A percentile compares a stretch with the other conserved stretches of the same genome.
These are phyloP conservation scores for Parachlorella kessleri DNA, from an alignment of 139 green algal genomes.

Conservation along the genomic window DNA sequence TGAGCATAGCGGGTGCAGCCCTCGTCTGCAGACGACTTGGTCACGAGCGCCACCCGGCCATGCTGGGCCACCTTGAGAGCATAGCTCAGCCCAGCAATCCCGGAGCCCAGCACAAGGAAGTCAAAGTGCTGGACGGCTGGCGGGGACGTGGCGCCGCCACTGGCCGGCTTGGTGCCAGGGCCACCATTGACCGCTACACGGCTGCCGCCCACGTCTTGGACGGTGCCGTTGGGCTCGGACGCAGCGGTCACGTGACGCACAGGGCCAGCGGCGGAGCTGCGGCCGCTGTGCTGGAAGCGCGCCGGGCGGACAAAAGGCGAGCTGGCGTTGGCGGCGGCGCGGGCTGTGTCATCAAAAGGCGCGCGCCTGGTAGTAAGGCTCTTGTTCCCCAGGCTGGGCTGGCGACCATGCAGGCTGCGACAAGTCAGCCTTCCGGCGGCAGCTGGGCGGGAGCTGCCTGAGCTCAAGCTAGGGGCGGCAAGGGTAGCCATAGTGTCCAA, in stretches of 20 bases:
- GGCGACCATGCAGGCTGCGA: background rate
- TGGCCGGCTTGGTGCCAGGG: too few species aligned
- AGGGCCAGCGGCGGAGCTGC: too few species aligned
- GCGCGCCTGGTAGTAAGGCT: too few species aligned
- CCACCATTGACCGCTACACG: too few species aligned
- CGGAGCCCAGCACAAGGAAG: constrained; percentile 93
- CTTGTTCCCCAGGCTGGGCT: background rate
- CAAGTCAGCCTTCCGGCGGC: background rate
- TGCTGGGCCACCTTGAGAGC: constrained; percentile 93
- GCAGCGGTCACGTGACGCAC: too few species aligned
- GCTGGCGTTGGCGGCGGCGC: too few species aligned
- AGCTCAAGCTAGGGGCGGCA: background rate
- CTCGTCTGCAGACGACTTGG: constrained; percentile 83
- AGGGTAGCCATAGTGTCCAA: background rate
- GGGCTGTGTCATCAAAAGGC: too few species aligned
- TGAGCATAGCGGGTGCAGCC: constrained; percentile 91
- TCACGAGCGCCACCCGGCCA: constrained; percentile 92
- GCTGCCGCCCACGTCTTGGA: too few species aligned
- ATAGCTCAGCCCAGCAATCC: constrained; percentile 96
- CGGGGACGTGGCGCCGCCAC: background rate
- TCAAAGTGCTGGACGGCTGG: constrained; percentile 54
- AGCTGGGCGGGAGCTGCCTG: background rate
- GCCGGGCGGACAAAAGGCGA: too few species aligned
- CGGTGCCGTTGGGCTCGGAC: too few species aligned
- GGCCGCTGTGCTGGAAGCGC: too few species aligned